Evolutionary conservation across 2,329 filamentous ascomycete genomes (phyloP).

Genomic region (Neofusicoccum laricinum): DNA sequence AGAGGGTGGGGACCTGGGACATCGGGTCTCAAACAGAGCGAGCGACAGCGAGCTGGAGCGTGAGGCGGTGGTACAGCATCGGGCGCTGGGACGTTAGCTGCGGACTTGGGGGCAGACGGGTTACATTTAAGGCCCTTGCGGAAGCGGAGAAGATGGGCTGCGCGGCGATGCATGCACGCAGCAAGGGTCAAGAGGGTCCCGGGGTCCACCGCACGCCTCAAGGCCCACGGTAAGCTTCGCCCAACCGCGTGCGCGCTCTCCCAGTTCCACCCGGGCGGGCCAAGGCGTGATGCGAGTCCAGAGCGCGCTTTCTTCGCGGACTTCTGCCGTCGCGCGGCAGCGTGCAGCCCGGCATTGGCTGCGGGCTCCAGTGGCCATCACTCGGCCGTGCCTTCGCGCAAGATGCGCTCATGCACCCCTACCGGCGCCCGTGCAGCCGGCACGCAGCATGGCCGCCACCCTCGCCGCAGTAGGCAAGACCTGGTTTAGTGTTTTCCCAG

Average conservation of each 20-base stretch:
- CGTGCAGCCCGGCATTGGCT: slow-evolving; percentile 7
- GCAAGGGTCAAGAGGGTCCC: slow-evolving; percentile 1
- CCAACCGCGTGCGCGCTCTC: slow-evolving; percentile 6
- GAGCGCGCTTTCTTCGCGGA: background rate
- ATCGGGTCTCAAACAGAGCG: background rate
- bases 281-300: slow-evolving; percentile 9
- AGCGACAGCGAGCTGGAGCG: background rate
- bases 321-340: slow-evolving; percentile 6
- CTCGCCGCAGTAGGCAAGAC: background rate
- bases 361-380: background rate
- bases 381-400: background rate
- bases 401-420: background rate
- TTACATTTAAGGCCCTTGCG: slow-evolving; percentile 14
- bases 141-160: slow-evolving; percentile 12
- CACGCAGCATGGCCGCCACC: background rate
- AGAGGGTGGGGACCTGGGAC: background rate
- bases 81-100: background rate
- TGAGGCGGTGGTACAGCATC: slow-evolving; percentile 10
- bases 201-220: background rate
- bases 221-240: background rate
- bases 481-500: background rate
- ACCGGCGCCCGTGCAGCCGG: background rate
- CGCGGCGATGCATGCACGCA: background rate
- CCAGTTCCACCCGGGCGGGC: slow-evolving; percentile 9
- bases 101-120: background rate